Conservation (phyloP, 345 rosid species). For the Syzygium aqueum region DNA sequence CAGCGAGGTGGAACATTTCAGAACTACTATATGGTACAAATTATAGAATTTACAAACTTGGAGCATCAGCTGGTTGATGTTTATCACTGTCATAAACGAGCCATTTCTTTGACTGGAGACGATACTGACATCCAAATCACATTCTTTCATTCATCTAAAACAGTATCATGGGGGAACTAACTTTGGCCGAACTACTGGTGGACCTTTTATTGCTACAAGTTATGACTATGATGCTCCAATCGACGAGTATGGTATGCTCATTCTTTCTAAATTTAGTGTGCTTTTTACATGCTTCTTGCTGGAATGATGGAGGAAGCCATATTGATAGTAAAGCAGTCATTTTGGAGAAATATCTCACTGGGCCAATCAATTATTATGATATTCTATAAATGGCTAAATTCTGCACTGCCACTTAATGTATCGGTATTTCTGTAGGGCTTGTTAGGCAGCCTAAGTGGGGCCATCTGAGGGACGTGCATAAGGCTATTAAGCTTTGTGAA, state of each 20-base stretch:
- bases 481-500: constrained; percentile 88
- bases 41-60: not conserved
- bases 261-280: not conserved
- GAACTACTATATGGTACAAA: constrained; percentile 85
- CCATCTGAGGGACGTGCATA: constrained; percentile 79
- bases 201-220: constrained; percentile 89
- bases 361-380: not conserved
- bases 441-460: constrained; percentile 96
- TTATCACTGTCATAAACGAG: not conserved
- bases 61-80: not conserved
- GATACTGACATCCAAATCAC: not conserved
- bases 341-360: not conserved
- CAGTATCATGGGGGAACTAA: constrained; percentile 98
- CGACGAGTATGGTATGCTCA: constrained; percentile 77
- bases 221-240: constrained; percentile 98
- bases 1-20: constrained; percentile 96
- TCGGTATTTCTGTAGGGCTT: constrained; percentile 38
- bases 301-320: not conserved
- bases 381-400: not conserved
- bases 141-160: not conserved
- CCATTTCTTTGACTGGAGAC: not conserved
- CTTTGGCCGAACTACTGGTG: constrained; percentile 72
- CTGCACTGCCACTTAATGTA: not conserved
- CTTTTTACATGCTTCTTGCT: not conserved
- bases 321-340: not conserved